These are phyloP conservation scores for Echria macrotheca DNA, from an alignment of 495 filamentous ascomycete species.

Conservation along the genomic window DNA sequence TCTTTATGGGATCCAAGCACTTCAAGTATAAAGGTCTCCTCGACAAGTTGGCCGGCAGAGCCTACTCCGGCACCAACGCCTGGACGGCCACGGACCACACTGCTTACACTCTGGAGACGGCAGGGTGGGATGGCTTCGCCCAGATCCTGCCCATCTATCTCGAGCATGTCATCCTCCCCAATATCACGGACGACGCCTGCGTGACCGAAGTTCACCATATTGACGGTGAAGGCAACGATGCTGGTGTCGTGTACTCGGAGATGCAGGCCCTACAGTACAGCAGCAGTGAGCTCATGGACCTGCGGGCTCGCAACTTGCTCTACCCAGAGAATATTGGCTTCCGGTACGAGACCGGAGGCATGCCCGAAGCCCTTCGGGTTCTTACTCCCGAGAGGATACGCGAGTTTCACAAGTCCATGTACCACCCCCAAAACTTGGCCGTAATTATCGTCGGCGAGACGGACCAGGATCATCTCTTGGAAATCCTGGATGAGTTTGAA, in stretches of 20 bases:
- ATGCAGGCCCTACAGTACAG: conserved; percentile 95
- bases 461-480: conserved; percentile 71
- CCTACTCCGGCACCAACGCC: conserved; percentile 92
- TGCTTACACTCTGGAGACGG: conserved; percentile 90
- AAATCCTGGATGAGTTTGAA: conserved; percentile 82
- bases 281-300: conserved; percentile 74
- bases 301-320: conserved; percentile 66
- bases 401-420: conserved; percentile 92
- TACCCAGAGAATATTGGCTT: conserved; percentile 91
- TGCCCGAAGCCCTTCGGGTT: conserved; percentile 86
- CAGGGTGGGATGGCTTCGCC: conserved; percentile 94
- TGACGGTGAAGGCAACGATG: conserved; percentile 88
- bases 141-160: conserved; percentile 93
- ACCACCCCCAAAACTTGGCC: conserved; percentile 93
- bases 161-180: conserved; percentile 88
- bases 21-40: conserved; percentile 92
- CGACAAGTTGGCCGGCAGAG: conserved; percentile 86
- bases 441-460: conserved; percentile 85
- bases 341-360: conserved; percentile 92
- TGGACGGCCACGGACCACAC: conserved; percentile 95
- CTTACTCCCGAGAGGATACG: conserved; percentile 85
- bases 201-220: conserved; percentile 96
- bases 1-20: conserved; percentile 95
- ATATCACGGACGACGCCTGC: conserved; percentile 85
- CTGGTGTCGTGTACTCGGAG: conserved; percentile 96